Evolutionary conservation across 2,329 filamentous ascomycete genomes (phyloP), one percentile per base, ranked within the genome.

Genomic region (Dactylella cylindrospora): DNA sequence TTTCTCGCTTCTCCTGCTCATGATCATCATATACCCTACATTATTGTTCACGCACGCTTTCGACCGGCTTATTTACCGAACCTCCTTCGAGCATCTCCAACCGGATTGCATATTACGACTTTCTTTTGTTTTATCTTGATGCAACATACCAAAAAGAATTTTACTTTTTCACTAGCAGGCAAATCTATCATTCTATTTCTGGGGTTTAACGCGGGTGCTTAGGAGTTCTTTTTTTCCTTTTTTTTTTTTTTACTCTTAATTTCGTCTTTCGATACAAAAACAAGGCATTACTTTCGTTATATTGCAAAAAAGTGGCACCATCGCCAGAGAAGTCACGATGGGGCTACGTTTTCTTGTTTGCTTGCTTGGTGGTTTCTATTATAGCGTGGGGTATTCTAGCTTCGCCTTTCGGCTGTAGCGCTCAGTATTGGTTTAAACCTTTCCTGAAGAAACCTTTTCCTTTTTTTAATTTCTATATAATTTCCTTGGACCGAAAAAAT

Each of bases 121-220:
- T 62, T 50, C 57, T 29, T 62, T 62, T 62, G 57, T 62, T 10
- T 31, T 35, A n/a, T n/a, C n/a, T n/a, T n/a, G n/a, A n/a, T n/a
- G n/a, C 22, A 26, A 45, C 36, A 23, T 23, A 5, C 36, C 20
- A 17, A 9, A 47, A 53, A 47, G 36, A 50, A 44, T 17, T 23
- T n/a, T 39, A 10, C 13, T 44, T 31, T 15, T 49, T 13, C 31
- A 45, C 40, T 8, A 28, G 25, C 19, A 15, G 36, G 22, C 29
- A 39, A 28, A 23, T 38, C n/a, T 7, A 39, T 51, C 35, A 19
- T 51, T 45, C 39, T 51, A 45, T 45, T 38, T 54, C 44, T 17
- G 57, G 57, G 35, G 49, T 41, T 20, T 26, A 35, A 41, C 29
- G 31, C 28, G 5, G 57, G 57, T 52, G 57, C 57, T 26, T 43